Percentiles rank a stretch among this genome's conserved stretches.
Conservation (phyloP, 1,139 yeast species). For the Magnusiomyces fungicola region DNA sequence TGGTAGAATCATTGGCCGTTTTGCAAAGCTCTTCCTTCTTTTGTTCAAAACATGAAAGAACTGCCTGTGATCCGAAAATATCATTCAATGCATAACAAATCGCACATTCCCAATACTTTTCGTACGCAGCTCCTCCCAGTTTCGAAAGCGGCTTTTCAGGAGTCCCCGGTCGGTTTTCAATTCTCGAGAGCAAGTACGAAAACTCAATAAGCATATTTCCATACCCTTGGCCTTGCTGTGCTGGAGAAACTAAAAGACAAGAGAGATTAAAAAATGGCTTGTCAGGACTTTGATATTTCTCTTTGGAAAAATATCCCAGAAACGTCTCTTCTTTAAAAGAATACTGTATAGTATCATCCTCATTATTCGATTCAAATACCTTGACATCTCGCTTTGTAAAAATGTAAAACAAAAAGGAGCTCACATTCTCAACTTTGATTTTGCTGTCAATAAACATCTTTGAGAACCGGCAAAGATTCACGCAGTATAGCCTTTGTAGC, state of each 20-base stretch:
- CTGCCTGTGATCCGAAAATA: constrained; percentile 28
- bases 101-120: constrained; percentile 77
- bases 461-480: constrained; percentile 80
- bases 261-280: constrained; percentile 63
- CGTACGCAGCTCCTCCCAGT: constrained; percentile 74
- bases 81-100: constrained; percentile 45
- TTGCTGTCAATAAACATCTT: constrained; percentile 85
- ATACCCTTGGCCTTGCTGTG: constrained; percentile 80
- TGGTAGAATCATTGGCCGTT: neutral
- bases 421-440: constrained; percentile 89
- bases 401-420: constrained; percentile 85
- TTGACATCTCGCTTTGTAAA: constrained; percentile 41
- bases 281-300: constrained; percentile 25
- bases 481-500: constrained; percentile 74
- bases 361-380: neutral
- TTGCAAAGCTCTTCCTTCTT: constrained; percentile 3
- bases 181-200: constrained; percentile 68
- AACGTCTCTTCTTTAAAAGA: constrained; percentile 35
- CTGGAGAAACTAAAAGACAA: constrained; percentile 85
- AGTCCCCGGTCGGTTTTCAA: constrained; percentile 76
- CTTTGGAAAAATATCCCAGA: constrained; percentile 92
- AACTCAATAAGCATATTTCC: constrained; percentile 86
- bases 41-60: constrained; percentile 19
- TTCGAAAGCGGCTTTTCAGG: constrained; percentile 94
- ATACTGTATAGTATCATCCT: neutral